Conservation (phyloP, 2,329 filamentous ascomycete species). For the Penicillium sp. region DNA sequence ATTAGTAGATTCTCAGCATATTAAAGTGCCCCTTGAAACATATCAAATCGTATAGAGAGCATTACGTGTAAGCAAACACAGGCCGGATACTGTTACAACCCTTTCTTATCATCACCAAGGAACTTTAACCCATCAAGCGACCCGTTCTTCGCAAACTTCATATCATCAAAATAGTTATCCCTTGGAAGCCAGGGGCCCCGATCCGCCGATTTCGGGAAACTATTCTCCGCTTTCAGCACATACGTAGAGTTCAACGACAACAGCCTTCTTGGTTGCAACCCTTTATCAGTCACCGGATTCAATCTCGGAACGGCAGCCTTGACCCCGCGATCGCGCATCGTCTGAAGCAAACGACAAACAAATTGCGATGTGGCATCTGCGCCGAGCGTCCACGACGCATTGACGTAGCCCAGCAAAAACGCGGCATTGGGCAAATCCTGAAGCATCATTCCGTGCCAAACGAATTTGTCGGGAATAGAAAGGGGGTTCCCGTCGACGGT, state of each 20-base stretch:
- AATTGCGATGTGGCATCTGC: constrained; percentile 33
- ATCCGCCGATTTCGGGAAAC: constrained; percentile 36
- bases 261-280: constrained; percentile 25
- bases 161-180: constrained; percentile 36
- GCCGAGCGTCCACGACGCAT: constrained; percentile 39
- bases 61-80: neutral
- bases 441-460: constrained; percentile 37
- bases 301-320: constrained; percentile 25
- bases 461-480: constrained; percentile 24
- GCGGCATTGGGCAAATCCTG: constrained; percentile 39
- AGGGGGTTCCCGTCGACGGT: constrained; percentile 28
- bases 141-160: constrained; percentile 37
- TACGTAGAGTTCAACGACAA: constrained; percentile 40
- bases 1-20: neutral
- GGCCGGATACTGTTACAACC: neutral
- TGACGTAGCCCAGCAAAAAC: constrained; percentile 36
- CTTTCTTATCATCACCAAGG: neutral
- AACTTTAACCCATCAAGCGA: constrained; percentile 31
- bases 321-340: constrained; percentile 11
- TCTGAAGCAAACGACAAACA: constrained; percentile 29
- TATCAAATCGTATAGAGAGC: neutral
- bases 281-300: neutral
- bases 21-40: neutral
- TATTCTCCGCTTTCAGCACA: constrained; percentile 28
- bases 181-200: constrained; percentile 37